Conservation (phyloP, 441 rosid genomes). For the Breynia disticha region DNA sequence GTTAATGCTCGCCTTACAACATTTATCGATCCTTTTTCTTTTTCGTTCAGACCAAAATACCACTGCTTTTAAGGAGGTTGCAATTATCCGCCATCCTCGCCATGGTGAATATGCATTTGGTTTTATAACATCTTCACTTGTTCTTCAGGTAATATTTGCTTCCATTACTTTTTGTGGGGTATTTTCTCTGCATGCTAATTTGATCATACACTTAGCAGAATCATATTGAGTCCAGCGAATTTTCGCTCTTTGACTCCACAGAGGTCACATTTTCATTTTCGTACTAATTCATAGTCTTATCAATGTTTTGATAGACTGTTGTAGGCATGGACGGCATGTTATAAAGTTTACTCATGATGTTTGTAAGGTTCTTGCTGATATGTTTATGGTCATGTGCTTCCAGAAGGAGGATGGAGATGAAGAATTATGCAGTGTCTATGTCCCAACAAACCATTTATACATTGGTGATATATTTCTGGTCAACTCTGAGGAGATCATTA, state of each 20-base stretch:
- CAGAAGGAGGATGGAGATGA: conserved; percentile 79
- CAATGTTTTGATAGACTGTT: no score
- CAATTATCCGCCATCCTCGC: conserved; percentile 93
- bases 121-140: conserved; percentile 77
- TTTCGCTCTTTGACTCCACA: neutral
- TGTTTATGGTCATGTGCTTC: conserved; percentile 13
- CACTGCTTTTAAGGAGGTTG: conserved; percentile 91
- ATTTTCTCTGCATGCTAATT: neutral
- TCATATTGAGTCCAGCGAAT: neutral
- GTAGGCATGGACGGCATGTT: no score
- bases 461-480: conserved; percentile 86
- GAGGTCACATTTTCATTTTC: no score
- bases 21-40: conserved; percentile 9
- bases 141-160: conserved; percentile 55
- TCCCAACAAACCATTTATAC: conserved; percentile 96
- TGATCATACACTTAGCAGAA: conserved; percentile 3
- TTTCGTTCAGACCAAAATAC: conserved; percentile 76
- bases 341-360: no score
- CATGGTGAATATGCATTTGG: conserved; percentile 96
- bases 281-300: no score
- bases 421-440: conserved; percentile 86
- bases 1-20: neutral
- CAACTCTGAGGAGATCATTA: conserved; percentile 65
- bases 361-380: conserved; percentile 12
- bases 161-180: neutral